Base-by-base conservation (phyloP, 179 eudicot species). In the Amaranthus tricolor region DNA sequence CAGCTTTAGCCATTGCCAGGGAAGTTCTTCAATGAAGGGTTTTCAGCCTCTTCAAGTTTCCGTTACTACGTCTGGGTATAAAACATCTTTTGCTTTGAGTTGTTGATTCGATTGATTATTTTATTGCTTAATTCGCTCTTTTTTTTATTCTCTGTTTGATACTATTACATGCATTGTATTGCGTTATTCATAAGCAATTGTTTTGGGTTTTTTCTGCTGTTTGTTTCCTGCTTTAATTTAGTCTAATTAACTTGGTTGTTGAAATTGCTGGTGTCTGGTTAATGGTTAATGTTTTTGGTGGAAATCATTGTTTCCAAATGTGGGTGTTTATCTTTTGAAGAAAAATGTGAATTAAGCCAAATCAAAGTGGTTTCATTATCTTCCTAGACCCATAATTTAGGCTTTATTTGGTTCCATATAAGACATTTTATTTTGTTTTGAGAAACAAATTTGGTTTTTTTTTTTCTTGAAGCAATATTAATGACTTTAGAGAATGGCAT, bases 41-140 rank as follows among this genome's bases (percentile, higher is more conserved):
- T 11, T 75, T 58, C 80, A 45, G 13, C 62, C 85, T 9, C 55
- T 84, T 74, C 83, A 61, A 68, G 79, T 82, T 59, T 75, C 82
- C 45, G 82, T 82, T 40, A 66, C 69, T 60, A 69, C 81, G 16
- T 6, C 75, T 79, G 84, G 89, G 91, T 86, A 84, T 43, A 15
- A 5, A 40, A 6, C 58, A 55, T 55, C 0, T 44, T 21, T 45
- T 64, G 24, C 40, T 31, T 31, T 31, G 40, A 31, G 40, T 31
- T 31, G 40, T 2, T 14, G 54, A 70, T 16, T 40, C 17, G 16
- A 43, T 76, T 31, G 40, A 31, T 31, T 57, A 3, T 43, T 11
- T 45, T 9, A 19, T 16, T 49, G 6, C 12, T 24, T 58, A 7
- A 50, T 44, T 24, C 57, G 47, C 13, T 11, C 14, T 9, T 59